Percentiles rank a stretch among this genome's conserved stretches.
phyloP scores from a whole-genome alignment of 495 filamentous ascomycete genomes.

The Daldinia loculata region DNA sequence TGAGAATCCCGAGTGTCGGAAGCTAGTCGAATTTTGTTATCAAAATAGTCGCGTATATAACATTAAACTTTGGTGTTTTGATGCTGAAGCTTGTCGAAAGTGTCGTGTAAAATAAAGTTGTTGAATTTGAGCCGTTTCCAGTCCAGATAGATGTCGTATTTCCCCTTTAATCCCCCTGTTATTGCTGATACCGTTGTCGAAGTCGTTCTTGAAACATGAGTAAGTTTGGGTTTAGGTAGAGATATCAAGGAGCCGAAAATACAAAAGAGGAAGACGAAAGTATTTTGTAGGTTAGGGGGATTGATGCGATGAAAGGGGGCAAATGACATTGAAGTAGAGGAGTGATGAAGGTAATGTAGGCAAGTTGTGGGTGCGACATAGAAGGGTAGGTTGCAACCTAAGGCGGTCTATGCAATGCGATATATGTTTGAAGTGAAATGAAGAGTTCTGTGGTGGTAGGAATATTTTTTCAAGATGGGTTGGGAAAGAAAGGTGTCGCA shows the following conservation, averaged over 20 bases:
- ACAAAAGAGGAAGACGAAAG: background rate
- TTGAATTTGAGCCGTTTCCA: background rate
- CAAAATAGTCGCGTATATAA: background rate
- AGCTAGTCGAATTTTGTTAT: too few species aligned
- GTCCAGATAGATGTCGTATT: background rate
- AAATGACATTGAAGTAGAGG: background rate
- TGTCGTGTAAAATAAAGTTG: background rate
- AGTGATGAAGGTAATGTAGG: background rate
- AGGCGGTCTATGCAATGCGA: background rate
- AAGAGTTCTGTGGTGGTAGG: background rate
- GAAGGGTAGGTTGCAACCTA: background rate
- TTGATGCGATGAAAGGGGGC: background rate
- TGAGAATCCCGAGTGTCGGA: background rate
- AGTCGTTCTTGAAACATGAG: background rate
- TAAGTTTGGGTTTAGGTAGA: background rate
- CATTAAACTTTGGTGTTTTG: background rate
- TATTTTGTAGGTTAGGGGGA: background rate
- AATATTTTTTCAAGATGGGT: background rate
- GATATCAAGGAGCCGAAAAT: background rate
- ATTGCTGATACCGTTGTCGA: background rate
- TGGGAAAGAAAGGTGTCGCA: background rate
- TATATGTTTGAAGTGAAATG: background rate
- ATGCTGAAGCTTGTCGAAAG: background rate
- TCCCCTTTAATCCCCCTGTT: background rate
- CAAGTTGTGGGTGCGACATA: background rate